Evolutionary conservation across 73 alveolate genomes (phyloP).

Genomic region (Durusdinium trenchii): DNA sequence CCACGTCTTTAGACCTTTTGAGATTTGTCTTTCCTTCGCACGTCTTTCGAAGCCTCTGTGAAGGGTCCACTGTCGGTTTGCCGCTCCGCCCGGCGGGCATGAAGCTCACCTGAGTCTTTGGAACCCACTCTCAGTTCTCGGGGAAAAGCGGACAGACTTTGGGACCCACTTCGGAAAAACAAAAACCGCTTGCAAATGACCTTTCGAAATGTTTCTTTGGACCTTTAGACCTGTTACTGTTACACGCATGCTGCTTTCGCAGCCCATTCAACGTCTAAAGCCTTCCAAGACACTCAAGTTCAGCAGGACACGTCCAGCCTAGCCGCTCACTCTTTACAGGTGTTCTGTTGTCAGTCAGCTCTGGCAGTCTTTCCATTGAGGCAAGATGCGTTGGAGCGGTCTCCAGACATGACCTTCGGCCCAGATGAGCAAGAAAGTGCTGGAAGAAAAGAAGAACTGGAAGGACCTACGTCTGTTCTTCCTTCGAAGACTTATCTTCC

Average conservation of each 20-base stretch:
- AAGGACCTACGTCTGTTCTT: too few species aligned
- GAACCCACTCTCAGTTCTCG: too few species aligned
- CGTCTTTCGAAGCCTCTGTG: conserved; percentile 33
- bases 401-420: conserved; percentile 44
- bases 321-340: too few species aligned
- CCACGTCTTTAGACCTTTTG: background rate
- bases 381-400: conserved; percentile 26
- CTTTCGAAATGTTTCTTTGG: too few species aligned
- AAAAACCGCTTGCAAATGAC: too few species aligned
- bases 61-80: conserved; percentile 33
- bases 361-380: background rate
- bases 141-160: too few species aligned
- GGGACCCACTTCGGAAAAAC: too few species aligned
- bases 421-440: too few species aligned
- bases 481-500: too few species aligned
- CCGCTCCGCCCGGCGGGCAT: conserved; percentile 75
- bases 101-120: conserved; percentile 57
- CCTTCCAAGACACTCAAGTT: conserved; percentile 18
- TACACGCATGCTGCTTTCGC: background rate
- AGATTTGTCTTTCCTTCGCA: background rate
- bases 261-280: background rate
- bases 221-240: background rate
- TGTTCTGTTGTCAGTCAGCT: background rate
- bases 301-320: conserved; percentile 72
- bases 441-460: too few species aligned